Evolutionary conservation across 352 stramenopile species (phyloP).

Genomic region (Globisporangium recalcitrans): DNA sequence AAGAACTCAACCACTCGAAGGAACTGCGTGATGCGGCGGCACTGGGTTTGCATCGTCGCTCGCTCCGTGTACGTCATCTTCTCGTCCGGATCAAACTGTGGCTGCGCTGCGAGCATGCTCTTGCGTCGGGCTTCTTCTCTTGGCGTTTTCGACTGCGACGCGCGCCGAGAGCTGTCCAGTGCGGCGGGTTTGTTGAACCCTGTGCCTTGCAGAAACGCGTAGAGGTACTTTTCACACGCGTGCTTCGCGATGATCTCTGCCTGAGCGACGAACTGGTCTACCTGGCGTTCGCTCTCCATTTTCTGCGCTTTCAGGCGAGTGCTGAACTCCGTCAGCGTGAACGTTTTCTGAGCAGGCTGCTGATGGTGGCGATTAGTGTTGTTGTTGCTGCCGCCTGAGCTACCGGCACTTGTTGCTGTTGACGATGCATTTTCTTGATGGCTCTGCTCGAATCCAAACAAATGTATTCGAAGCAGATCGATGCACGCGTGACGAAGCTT

Average conservation of each 20-base stretch:
- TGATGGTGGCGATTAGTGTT: constrained; percentile 12
- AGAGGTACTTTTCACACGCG: constrained; percentile 60
- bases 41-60: constrained; percentile 87
- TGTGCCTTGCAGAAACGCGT: constrained; percentile 44
- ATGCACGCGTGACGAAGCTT: constrained; percentile 62
- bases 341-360: constrained; percentile 38
- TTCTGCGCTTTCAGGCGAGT: constrained; percentile 69
- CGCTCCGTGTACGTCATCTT: constrained; percentile 95
- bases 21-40: constrained; percentile 88
- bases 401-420: too few relatives aligned
- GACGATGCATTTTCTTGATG: background rate
- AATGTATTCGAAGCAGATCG: constrained; percentile 25
- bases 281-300: constrained; percentile 42
- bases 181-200: constrained; percentile 39
- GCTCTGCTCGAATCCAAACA: constrained; percentile 41
- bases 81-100: constrained; percentile 25
- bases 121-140: constrained; percentile 16
- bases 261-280: constrained; percentile 59
- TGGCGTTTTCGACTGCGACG: constrained; percentile 9
- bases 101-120: constrained; percentile 17
- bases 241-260: constrained; percentile 53
- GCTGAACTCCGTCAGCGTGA: constrained; percentile 78
- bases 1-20: constrained; percentile 90
- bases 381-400: background rate
- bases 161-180: background rate